Base-by-base conservation (phyloP, 148 eudicot genomes). In the Vaccinium darrowii region DNA sequence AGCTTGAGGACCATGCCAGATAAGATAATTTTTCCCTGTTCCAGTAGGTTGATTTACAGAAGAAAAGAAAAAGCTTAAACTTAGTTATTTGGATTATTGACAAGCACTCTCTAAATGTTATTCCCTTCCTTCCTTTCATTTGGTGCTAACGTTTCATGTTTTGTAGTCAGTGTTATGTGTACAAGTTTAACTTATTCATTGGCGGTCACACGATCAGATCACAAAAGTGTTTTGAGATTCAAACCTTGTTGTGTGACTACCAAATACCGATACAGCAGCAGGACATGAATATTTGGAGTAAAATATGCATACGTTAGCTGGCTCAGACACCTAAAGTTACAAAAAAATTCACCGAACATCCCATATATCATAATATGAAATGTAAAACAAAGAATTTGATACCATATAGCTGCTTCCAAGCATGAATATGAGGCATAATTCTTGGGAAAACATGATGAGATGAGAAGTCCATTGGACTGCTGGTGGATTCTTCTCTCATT, bases 371-470 rank as follows among this genome's bases (percentile, higher is more conserved):
- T n/a, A n/a, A 36, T 57, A 16, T 50, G 54, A 54, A 27, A 53
- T 5, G 7, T 25, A 54, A 15, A 57, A 62, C 67, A 62, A 62
- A 62, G 30, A 58, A 58, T 58, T 43, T 69, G 43, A 69, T 82
- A 86, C 88, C 88, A 16, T 86, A 86, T 8, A 86, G 6, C 3
- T 78, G 25, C n/a, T 62, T 57, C 88, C 88, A 86, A 0, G 83
- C 18, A 63, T 67, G 71, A 30, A 83, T 19, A 19, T 86, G 85
- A 30, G 88, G 88, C 73, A 53, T 73, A 1, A 86, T 16, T 79
- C 73, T 79, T 0, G 76, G 86, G 49, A 69, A 86, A 33, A 79
- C 7, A 18, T 79, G 10, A 80, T 86, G 88, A 6, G 83, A 79
- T 53, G 80, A 50, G 33, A 4, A 78, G 16, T 76, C 71, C 74